phyloP scores from a whole-genome alignment of 352 stramenopile genomes.

The Plasmopara halstedii region DNA sequence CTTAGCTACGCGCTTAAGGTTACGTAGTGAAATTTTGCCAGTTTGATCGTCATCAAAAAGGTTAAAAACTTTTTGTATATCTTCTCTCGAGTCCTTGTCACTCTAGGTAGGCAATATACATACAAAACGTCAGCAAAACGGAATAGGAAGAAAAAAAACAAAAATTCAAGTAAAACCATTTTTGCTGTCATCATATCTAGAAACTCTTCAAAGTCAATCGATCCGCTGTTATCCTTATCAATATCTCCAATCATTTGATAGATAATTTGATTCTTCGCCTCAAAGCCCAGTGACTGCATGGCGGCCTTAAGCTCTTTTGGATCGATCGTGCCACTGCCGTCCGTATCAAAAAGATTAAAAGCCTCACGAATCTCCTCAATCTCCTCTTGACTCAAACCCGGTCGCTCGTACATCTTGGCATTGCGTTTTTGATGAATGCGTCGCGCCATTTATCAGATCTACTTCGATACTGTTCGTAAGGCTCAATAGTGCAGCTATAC shows the following conservation, averaged over 20 bases:
- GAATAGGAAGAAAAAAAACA: neutral
- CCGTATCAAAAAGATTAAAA: conserved; percentile 97
- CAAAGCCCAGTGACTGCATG: conserved; percentile 95
- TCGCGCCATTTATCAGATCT: conserved; percentile 35
- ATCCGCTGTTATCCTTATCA: conserved; percentile 93
- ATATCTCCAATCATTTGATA: conserved; percentile 97
- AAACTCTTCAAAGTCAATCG: conserved; percentile 97
- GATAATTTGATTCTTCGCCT: conserved; percentile 96
- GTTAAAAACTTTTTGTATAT: conserved; percentile 95
- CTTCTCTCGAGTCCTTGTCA: conserved; percentile 93
- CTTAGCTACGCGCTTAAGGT: conserved; percentile 96
- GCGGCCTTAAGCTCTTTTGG: conserved; percentile 95
- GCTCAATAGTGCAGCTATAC: too few species aligned
- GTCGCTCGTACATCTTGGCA: conserved; percentile 88
- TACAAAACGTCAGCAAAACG: neutral
- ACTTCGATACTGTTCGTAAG: neutral
- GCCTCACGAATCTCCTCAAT: conserved; percentile 95
- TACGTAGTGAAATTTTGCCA: conserved; percentile 95
- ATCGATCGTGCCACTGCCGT: conserved; percentile 95
- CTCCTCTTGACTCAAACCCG: conserved; percentile 89
- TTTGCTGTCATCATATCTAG: conserved; percentile 96
- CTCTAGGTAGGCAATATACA: conserved; percentile 46
- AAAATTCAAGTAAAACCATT: conserved; percentile 60
- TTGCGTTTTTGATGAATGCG: conserved; percentile 79
- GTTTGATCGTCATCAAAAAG: conserved; percentile 98